Evolutionary conservation across 2,329 filamentous ascomycete species (phyloP), one percentile per base, ranked within the genome.

Genomic region (Cryoendolithus antarcticus): DNA sequence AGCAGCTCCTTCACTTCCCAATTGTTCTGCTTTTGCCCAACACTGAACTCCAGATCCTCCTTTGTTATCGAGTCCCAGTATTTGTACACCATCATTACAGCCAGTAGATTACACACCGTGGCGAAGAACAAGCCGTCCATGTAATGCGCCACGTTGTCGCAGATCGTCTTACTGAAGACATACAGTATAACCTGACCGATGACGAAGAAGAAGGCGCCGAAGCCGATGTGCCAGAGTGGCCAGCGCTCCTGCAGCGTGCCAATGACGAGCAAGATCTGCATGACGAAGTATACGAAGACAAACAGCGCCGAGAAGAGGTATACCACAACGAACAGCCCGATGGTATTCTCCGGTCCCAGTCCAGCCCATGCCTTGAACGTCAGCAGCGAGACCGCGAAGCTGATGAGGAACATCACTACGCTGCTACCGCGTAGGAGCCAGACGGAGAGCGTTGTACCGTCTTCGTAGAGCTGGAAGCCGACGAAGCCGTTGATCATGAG

Each of bases 1-100:
- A 85, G 48, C 4, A 59, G 71, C 46, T 96, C 89, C 67, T 96
- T 96, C 58, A 96, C 82, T 59, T 98, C 91, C 91, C 91, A 98
- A 61, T 91, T 95, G 66, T 94, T 93, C 64, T 85, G 82, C 61
- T 89, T 85, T 43, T 86, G 86, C 48, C 89, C 89, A 36, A 98
- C 91, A 2, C 86, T 94, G 64, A 98, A 98, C 60, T 98, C 91
- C 49, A 98, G 80, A 61, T 98, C 91, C 65, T 98, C 91, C 57
- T 84, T 86, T 13, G 91, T 98, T 62, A 98, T 98, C 10, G 88
- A 95, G 59, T 98, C 91, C 91, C 91, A 98, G 70, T 93, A 98
- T 35, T 98, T 98, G 74, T 98, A 98, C 30, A 98, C 80, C 91
- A 96, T 98, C 91, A 98, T 98, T 44, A 98, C 89, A 8, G 80